Base-by-base conservation (phyloP, 1,139 yeast species). In the Nakaseomyces kungkrabaensis region DNA sequence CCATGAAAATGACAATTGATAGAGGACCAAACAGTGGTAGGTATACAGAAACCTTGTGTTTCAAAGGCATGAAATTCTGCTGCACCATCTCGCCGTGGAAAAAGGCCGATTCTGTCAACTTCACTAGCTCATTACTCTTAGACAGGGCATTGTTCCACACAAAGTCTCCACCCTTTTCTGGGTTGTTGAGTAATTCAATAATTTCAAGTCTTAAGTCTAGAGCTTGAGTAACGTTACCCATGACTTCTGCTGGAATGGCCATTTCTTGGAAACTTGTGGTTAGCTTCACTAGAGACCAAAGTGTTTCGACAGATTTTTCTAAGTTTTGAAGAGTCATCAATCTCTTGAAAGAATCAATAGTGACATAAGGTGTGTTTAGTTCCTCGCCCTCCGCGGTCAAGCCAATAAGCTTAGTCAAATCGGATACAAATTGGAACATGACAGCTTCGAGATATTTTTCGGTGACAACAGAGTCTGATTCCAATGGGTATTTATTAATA, bases 81-180 rank as follows among this genome's bases (percentile, higher is more conserved):
- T 88, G 96, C 7, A 90, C 92, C 95, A 92, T 90, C 66, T 85
- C 90, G 59, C 86, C 85, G 57, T 90, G 95, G 65, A 90, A 92
- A 61, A 92, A 90, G 0, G 97, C 97, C 38, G 72, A 71, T 59
- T 88, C 85, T 1, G 95, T 81, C 36, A 71, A 66, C 41, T 70
- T 65, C 32, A 78, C 72, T 6, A 92, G 80, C 22, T 66, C 61
- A 11, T 82, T 78, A 0, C 95, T 80, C 25, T 70, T 65, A 1
- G 68, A 57, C 56, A 82, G 73, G 0, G 90, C 81, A 5, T 53
- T 54, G 25, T 66, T 66, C 70, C 79, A 81, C 46, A 52, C 48
- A 10, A 36, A 10, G 36, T 58, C 59, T 5, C 54, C 55, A 38
- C 63, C 61, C 17, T 47, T 45, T 1, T 38, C 32, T 4, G 65